Percentiles rank a stretch among this genome's conserved stretches.
Conservation (phyloP, 768 basidiomycete genomes). For the Leccinum imitatum region DNA sequence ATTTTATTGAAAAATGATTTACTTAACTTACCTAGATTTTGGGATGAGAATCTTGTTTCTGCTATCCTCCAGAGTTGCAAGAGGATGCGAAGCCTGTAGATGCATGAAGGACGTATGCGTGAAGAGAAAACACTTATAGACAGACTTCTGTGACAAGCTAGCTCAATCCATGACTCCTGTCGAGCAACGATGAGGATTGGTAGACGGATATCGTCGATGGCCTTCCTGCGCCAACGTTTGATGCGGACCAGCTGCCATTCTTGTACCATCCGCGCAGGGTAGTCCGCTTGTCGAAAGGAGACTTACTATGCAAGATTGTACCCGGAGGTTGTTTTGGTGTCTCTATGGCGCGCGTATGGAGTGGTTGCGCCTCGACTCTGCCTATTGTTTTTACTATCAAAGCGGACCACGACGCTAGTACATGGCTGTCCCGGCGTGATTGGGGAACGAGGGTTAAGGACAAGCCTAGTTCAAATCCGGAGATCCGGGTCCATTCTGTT, state of each 20-base stretch:
- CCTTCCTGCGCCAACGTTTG: constrained; percentile 44
- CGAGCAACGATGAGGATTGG: constrained; percentile 40
- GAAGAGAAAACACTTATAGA: no score
- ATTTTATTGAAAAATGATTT: constrained; percentile 44
- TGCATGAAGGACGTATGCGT: constrained; percentile 45
- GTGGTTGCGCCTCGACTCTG: no score
- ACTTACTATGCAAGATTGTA: constrained; percentile 9
- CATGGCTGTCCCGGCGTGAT: no score
- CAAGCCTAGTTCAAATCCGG: no score
- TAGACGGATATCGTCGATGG: constrained; percentile 51
- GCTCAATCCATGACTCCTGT: constrained; percentile 61
- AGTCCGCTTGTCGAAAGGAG: constrained; percentile 22
- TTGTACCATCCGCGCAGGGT: constrained; percentile 45
- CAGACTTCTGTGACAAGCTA: constrained; percentile 57
- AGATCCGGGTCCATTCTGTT: no score
- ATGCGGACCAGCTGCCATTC: constrained; percentile 40
- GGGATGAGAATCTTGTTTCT: constrained; percentile 29
- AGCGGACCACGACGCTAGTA: no score
- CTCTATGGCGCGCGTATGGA: no score
- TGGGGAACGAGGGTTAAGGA: no score
- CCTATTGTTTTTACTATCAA: no score
- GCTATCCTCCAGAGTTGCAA: constrained; percentile 52
- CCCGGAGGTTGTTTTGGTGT: no score
- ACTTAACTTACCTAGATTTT: no score
- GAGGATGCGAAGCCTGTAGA: constrained; percentile 51